Evolutionary conservation across 805 yeast genomes (phyloP), one percentile per base, ranked within the genome.

Genomic region (Yarrowia keelungensis): DNA sequence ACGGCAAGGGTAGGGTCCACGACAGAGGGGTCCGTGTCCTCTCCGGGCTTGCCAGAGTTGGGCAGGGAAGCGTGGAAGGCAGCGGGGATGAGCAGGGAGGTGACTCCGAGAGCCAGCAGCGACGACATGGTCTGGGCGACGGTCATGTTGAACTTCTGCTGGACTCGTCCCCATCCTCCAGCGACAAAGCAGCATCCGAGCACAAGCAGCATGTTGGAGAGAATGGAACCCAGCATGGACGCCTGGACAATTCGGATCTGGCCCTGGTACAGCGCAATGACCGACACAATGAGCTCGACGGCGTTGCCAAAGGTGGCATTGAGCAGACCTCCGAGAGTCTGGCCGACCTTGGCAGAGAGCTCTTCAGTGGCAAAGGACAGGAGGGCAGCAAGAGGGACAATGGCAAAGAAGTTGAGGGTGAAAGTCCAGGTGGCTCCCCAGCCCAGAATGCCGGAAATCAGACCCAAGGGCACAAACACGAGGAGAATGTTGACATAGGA

Each of bases 231-330:
- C 69, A 95, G 84, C 98, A 95, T 94, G 22, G 97, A 90, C 2
- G 98, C 97, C 79, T 95, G 98, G 38, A 95, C 98, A 75, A 95
- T 93, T 71, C 97, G 85, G 65, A 95, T 87, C 79, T 95, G 98
- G 73, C 91, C 90, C 53, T 90, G 89, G 73, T 80, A 83, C 74
- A 95, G 82, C 0, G 99, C 99, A 73, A 95, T 92, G 36, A 95
- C 82, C 1, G 97, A 90, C 43, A 95, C 98, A 78, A 95, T 95
- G 70, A 95, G 86, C 80, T 95, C 99, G 26, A 95, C 97, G 2
- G 98, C 98, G 78, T 95, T 95, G 70, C 99, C 99, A 77, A 95
- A 91, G 10, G 98, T 93, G 2, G 99, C 99, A 79, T 95, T 95
- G 75, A 95, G 83, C 71, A 95, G 83, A 0, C 98, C 98, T 14